A percentile compares a stretch with the other conserved stretches of the same genome.
These are phyloP conservation scores for Lithocarpus polystachyus DNA, from an alignment of 306 rosid genomes.

Conservation along the genomic window DNA sequence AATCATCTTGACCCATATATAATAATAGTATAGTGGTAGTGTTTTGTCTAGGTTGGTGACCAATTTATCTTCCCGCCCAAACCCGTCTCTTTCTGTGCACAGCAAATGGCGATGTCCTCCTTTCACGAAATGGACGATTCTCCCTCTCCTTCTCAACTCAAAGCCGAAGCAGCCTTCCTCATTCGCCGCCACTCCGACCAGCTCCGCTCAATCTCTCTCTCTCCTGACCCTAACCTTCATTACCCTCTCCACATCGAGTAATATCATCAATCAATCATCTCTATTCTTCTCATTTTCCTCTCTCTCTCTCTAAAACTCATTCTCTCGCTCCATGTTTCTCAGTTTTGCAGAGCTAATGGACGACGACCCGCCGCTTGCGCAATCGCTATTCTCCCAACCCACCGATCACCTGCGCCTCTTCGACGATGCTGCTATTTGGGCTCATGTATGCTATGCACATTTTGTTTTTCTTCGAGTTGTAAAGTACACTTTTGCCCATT, in stretches of 20 bases:
- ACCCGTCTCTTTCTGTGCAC: not conserved
- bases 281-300: not conserved
- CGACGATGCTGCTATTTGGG: conserved; percentile 80
- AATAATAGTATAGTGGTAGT: too few species aligned
- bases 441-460: conserved; percentile 52
- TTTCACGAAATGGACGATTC: conserved; percentile 23
- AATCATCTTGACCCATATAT: too few species aligned
- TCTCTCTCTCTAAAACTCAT: not conserved
- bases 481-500: too few species aligned
- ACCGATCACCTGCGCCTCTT: conserved; percentile 50
- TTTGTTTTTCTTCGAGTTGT: not conserved
- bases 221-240: conserved; percentile 65
- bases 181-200: conserved; percentile 45
- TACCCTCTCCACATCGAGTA: conserved; percentile 70
- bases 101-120: conserved; percentile 8
- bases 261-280: too few species aligned
- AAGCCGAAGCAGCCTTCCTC: conserved; percentile 53
- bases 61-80: not conserved
- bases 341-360: conserved; percentile 82
- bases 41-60: too few species aligned
- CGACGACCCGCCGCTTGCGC: conserved; percentile 56
- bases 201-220: conserved; percentile 56
- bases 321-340: not conserved
- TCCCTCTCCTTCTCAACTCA: conserved; percentile 19
- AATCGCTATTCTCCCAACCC: conserved; percentile 62